Conservation (phyloP, 345 rosid genomes). For the Punica granatum region DNA sequence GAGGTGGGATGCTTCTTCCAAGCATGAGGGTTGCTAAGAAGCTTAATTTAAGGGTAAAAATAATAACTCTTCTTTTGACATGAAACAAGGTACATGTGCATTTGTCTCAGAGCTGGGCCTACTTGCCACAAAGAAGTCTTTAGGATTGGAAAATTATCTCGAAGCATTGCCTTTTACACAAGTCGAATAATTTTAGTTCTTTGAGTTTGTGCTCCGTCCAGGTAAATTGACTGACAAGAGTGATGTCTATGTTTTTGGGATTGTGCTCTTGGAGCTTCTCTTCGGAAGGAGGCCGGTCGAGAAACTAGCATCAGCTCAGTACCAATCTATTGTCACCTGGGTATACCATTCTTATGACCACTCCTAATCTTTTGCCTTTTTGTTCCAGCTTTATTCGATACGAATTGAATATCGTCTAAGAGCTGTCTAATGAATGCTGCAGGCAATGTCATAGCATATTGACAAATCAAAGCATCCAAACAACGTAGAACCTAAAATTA, state of each 20-base stretch:
- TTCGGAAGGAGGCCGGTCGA: constrained; percentile 81
- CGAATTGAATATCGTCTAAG: not conserved
- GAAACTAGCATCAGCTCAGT: constrained; percentile 74
- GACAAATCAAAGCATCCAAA: constrained; percentile 75
- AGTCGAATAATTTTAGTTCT: too few relatives aligned
- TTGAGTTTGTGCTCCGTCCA: too few relatives aligned
- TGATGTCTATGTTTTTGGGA: constrained; percentile 90
- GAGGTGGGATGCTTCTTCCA: too few relatives aligned
- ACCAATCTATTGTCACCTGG: constrained; percentile 95
- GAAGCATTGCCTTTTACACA: too few relatives aligned
- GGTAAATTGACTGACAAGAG: constrained; percentile 93
- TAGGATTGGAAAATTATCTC: too few relatives aligned
- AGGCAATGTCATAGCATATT: constrained; percentile 98
- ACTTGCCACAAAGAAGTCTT: too few relatives aligned
- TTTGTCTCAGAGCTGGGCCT: too few relatives aligned
- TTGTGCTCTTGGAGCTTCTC: constrained; percentile 89
- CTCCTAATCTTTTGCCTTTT: not conserved
- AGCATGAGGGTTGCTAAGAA: too few relatives aligned
- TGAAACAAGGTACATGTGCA: too few relatives aligned
- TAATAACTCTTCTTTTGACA: too few relatives aligned
- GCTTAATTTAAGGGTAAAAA: too few relatives aligned
- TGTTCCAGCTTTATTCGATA: not conserved
- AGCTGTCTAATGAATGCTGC: too few relatives aligned
- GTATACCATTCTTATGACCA: constrained; percentile 25
- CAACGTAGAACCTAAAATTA: constrained; percentile 70